Conservation (phyloP, 768 basidiomycete genomes). For the Sarcomyxa edulis region DNA sequence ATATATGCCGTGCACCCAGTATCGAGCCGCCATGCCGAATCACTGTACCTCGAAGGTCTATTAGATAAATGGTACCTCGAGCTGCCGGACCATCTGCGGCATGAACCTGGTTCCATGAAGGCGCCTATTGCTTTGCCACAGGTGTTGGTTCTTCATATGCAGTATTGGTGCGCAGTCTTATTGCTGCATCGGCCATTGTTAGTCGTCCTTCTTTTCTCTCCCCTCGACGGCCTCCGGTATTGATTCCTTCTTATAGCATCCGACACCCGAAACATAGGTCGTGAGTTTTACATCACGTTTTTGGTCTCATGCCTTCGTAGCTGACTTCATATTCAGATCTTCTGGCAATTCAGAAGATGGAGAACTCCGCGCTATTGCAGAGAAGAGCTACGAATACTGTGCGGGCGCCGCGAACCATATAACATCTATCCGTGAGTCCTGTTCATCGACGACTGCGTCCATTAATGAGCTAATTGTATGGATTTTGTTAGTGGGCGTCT, state of each 20-base stretch:
- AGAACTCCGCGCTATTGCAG: constrained; percentile 48
- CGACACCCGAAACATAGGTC: constrained; percentile 32
- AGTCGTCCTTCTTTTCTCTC: constrained; percentile 21
- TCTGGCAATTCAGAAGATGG: constrained; percentile 41
- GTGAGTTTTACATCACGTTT: constrained; percentile 19
- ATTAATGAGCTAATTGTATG: background rate
- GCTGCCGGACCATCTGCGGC: constrained; percentile 63
- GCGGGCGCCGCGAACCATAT: constrained; percentile 77
- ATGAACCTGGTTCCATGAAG: constrained; percentile 45
- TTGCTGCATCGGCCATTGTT: constrained; percentile 78
- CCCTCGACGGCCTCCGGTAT: constrained; percentile 3
- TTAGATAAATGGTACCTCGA: constrained; percentile 75
- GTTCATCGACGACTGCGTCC: background rate
- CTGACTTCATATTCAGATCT: constrained; percentile 17
- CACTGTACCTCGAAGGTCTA: constrained; percentile 48
- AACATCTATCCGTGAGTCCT: constrained; percentile 52
- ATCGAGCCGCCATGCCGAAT: constrained; percentile 53
- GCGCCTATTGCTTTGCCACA: constrained; percentile 50
- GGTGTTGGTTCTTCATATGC: constrained; percentile 74
- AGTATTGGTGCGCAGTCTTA: constrained; percentile 78
- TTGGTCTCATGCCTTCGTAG: background rate
- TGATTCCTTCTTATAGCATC: constrained; percentile 29
- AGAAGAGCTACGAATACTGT: constrained; percentile 69
- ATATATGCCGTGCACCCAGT: constrained; percentile 64
- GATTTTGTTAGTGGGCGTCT: constrained; percentile 40